phyloP scores from a whole-genome alignment of 805 yeast genomes.

The Candida tallmaniae region DNA sequence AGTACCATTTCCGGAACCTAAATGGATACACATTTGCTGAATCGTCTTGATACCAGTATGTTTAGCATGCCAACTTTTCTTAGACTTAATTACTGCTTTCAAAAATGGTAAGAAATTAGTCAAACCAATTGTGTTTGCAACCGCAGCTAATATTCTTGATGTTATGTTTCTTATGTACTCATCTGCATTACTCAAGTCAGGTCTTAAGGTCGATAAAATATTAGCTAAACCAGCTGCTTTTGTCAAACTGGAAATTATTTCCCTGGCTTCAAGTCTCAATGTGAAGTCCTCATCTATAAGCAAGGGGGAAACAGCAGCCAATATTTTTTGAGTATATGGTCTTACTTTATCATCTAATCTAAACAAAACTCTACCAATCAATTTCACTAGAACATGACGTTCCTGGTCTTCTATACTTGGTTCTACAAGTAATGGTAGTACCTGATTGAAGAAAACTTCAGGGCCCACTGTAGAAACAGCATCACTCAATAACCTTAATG shows the following conservation, averaged over 20 bases:
- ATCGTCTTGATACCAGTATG: conserved; percentile 77
- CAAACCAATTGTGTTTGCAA: conserved; percentile 75
- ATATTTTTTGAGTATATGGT: conserved; percentile 69
- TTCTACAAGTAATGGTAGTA: conserved; percentile 76
- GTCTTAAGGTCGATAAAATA: conserved; percentile 73
- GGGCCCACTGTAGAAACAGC: conserved; percentile 67
- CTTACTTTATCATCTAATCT: conserved; percentile 59
- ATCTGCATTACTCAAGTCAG: conserved; percentile 78
- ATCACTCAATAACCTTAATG: conserved; percentile 58
- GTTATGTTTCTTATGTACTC: conserved; percentile 76
- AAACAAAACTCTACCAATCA: conserved; percentile 63
- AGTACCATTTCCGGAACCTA: conserved; percentile 57
- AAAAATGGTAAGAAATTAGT: conserved; percentile 71
- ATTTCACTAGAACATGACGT: conserved; percentile 74
- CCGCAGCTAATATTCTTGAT: conserved; percentile 77
- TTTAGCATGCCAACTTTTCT: conserved; percentile 75
- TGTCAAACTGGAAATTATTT: conserved; percentile 67
- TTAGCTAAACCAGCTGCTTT: conserved; percentile 79
- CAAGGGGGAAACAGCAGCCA: conserved; percentile 73
- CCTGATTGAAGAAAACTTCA: conserved; percentile 56
- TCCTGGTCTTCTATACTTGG: conserved; percentile 74
- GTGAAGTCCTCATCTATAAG: conserved; percentile 73
- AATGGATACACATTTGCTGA: conserved; percentile 65
- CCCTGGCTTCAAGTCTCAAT: conserved; percentile 76
- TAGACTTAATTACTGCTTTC: conserved; percentile 71